These are phyloP conservation scores for Cytospora piceicola DNA, from an alignment of 2,329 filamentous ascomycete genomes.

Conservation along the genomic window DNA sequence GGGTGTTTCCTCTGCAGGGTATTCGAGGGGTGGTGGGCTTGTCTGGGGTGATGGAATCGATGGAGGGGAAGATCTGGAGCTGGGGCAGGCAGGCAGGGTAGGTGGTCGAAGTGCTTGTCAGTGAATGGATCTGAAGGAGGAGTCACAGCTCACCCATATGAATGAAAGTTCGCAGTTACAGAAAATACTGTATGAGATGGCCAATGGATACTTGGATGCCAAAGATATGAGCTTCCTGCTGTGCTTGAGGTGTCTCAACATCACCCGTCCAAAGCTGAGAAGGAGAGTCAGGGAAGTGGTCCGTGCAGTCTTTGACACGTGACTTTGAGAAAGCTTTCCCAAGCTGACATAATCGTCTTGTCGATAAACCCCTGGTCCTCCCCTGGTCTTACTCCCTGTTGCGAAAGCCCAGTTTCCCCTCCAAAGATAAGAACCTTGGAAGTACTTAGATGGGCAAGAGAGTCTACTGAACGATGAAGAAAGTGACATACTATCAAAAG, in stretches of 20 bases:
- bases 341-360: not conserved
- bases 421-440: no score
- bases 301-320: not conserved
- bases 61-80: constrained; percentile 21
- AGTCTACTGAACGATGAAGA: no score
- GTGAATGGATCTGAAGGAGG: constrained; percentile 1
- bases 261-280: constrained; percentile 9
- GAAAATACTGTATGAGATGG: constrained; percentile 29
- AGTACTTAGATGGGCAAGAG: no score
- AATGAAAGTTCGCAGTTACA: constrained; percentile 29
- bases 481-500: no score
- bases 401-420: no score
- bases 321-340: not conserved
- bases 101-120: not conserved
- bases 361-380: no score
- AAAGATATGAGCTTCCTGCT: constrained; percentile 30
- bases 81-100: not conserved
- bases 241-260: constrained; percentile 24
- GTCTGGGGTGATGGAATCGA: constrained; percentile 19
- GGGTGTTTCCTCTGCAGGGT: constrained; percentile 3
- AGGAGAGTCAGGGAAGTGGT: constrained; percentile 4
- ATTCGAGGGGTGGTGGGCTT: constrained; percentile 4
- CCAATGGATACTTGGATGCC: constrained; percentile 32
- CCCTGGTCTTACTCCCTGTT: no score
- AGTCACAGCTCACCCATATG: constrained; percentile 28